Evolutionary conservation across 2,329 filamentous ascomycete genomes (phyloP).

Genomic region (Byssothecium circinans): DNA sequence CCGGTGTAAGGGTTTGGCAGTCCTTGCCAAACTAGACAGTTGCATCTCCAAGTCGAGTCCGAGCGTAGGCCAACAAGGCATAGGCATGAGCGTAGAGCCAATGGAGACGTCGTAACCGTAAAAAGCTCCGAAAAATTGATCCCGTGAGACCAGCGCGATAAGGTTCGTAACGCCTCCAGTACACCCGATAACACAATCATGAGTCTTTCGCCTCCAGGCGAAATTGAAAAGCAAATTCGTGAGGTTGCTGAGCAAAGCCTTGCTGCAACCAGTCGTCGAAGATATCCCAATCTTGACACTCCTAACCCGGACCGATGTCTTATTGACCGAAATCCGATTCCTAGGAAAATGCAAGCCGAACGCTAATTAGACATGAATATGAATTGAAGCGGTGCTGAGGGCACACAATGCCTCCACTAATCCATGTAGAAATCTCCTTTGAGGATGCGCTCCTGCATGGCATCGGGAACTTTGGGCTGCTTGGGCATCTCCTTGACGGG

Average conservation of each 20-base stretch:
- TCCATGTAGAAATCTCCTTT: constrained; percentile 99
- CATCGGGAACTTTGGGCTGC: constrained; percentile 67
- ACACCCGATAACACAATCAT: constrained; percentile 21
- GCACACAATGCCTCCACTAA: constrained; percentile 46
- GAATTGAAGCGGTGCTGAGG: constrained; percentile 11
- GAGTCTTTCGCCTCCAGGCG: constrained; percentile 6
- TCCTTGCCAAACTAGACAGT: not conserved
- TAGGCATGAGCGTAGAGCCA: too few relatives aligned
- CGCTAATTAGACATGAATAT: constrained; percentile 22
- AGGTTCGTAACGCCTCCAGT: constrained; percentile 13
- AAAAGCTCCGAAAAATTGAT: not conserved
- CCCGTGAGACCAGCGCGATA: too few relatives aligned
- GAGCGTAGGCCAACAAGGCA: not conserved
- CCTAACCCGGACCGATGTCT: constrained; percentile 1
- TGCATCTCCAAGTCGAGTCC: not conserved
- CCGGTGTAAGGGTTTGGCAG: not conserved
- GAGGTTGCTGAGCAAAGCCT: not conserved
- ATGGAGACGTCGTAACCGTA: too few relatives aligned
- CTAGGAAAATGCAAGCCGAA: not conserved
- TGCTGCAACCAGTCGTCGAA: not conserved
- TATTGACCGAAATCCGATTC: constrained; percentile 1
- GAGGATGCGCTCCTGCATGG: constrained; percentile 94
- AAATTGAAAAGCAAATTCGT: constrained; percentile 7
- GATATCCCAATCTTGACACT: not conserved
- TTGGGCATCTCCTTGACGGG: constrained; percentile 63